Conservation (phyloP, 305 asterid genomes). For the Coffea humblotiana region DNA sequence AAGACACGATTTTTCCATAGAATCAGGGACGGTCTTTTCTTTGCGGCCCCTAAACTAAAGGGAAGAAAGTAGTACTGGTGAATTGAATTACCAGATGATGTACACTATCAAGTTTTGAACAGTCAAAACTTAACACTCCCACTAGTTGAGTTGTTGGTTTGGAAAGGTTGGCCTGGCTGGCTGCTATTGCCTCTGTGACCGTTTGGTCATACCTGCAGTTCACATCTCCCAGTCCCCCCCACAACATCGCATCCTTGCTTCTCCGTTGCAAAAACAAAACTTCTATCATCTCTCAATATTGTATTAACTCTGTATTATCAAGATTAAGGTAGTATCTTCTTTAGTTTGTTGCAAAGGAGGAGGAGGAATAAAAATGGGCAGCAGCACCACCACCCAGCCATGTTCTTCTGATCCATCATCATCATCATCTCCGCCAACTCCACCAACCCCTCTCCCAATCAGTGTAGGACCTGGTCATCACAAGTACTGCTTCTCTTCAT, state of each 20-base stretch:
- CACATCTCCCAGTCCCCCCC: not conserved
- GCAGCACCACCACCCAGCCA: not conserved
- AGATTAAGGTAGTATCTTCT: too few relatives aligned
- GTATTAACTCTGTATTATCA: too few relatives aligned
- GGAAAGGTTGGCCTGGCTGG: not conserved
- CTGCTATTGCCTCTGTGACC: not conserved
- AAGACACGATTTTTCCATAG: too few relatives aligned
- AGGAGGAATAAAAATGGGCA: not conserved
- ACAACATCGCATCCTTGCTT: too few relatives aligned
- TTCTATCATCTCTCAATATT: not conserved
- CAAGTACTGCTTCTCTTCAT: slow-evolving; percentile 20
- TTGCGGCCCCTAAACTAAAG: too few relatives aligned
- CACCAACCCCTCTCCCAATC: slow-evolving; percentile 25
- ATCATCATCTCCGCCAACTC: slow-evolving; percentile 10
- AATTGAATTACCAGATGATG: too few relatives aligned
- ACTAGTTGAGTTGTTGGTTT: too few relatives aligned
- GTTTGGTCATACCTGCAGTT: slow-evolving; percentile 17
- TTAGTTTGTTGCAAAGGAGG: not conserved
- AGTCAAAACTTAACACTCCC: too few relatives aligned
- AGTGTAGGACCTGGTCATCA: slow-evolving; percentile 28
- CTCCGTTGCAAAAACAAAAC: not conserved
- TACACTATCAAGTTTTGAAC: too few relatives aligned
- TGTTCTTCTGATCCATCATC: not conserved
- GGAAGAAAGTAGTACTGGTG: too few relatives aligned
- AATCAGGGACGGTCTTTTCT: too few relatives aligned